Base-by-base conservation (phyloP, 2,329 filamentous ascomycete species). In the Lachnellula arida region DNA sequence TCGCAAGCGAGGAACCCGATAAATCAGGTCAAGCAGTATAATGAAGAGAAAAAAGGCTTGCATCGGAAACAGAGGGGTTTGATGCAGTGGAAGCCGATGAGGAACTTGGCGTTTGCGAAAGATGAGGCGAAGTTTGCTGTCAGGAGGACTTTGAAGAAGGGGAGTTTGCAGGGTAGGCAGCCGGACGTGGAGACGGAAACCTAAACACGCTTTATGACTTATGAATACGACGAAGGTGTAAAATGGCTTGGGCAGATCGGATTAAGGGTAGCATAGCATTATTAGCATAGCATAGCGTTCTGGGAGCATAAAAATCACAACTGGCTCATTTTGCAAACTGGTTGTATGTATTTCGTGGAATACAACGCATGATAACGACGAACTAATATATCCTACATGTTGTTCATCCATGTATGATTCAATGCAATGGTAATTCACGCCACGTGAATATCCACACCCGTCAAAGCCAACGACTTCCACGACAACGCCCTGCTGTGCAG, bases 71-170 rank as follows among this genome's bases (percentile, higher is more conserved):
- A 97, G 64, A 81, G 92, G 11, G 93, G 93, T 0, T 67, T 96
- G 68, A 96, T 97, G 90, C 93, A 97, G 72, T 97, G 92, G 91
- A 89, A 86, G 67, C 92, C 93, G 0, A 88, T 92, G 70, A 80
- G 93, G 42, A 96, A 96, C 69, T 78, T 84, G 22, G 84, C 86
- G 63, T 97, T 97, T 71, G 92, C 87, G 44, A 96, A 94, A 74
- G 81, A 97, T 66, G 89, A 97, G 76, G 84, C 88, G 0, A 87
- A 88, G 66, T 92, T 86, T 73, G 90, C 89, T 0, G 72, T 91
- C 5, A 79, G 85, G 46, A 89, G 89, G 70, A 74, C 95, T 54
- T 88, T 86, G 71, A 87, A 88, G 67, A 86, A 89, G 69, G 79
- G 94, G 9, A 86, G 85, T 35, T 73, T 97, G 68, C 84, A 85